phyloP scores from a whole-genome alignment of 202 grass and related monocot species.

The Panicum hallii region DNA sequence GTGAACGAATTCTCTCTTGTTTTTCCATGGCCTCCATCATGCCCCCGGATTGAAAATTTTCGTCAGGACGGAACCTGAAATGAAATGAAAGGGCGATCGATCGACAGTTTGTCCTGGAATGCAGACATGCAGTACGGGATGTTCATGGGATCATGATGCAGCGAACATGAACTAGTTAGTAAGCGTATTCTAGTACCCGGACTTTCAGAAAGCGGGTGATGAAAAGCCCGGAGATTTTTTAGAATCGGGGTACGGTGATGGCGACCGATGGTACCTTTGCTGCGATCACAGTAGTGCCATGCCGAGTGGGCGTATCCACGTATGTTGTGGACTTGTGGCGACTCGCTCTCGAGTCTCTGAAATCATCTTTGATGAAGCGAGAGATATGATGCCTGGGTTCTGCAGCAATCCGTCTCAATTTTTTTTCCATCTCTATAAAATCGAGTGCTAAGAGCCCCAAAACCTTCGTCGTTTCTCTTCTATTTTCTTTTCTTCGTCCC shows the following conservation, averaged over 20 bases:
- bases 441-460: no score
- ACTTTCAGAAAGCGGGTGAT: conserved; percentile 25
- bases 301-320: not conserved
- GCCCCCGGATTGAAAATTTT: not conserved
- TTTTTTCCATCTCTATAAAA: no score
- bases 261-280: not conserved
- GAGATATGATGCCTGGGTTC: not conserved
- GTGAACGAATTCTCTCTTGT: not conserved
- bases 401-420: no score
- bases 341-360: not conserved
- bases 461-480: no score
- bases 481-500: no score
- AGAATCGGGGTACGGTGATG: not conserved
- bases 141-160: conserved; percentile 22
- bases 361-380: not conserved
- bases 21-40: conserved; percentile 34
- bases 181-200: not conserved
- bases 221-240: conserved; percentile 1
- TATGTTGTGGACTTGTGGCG: no score
- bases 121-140: not conserved
- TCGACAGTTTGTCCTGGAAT: conserved; percentile 8
- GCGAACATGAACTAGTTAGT: not conserved
- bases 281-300: not conserved
- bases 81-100: not conserved
- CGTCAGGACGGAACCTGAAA: conserved; percentile 17